Conservation (phyloP, 2,329 filamentous ascomycete species). For the Pestalotiopsis sp. region DNA sequence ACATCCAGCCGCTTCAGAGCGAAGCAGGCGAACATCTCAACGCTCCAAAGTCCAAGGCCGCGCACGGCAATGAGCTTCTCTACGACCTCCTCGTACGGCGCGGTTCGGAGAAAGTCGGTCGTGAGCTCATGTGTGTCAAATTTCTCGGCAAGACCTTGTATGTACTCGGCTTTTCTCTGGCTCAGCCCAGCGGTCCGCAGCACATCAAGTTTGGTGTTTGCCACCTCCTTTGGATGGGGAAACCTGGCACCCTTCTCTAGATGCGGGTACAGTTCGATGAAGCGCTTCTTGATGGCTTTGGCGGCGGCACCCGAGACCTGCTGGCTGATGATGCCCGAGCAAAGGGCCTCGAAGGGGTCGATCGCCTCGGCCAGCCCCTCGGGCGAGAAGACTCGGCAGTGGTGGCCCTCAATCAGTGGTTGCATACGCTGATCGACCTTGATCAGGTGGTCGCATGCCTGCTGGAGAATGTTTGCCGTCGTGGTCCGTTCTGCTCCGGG, state of each 20-base stretch:
- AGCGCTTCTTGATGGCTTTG: constrained; percentile 84
- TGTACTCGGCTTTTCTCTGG: constrained; percentile 94
- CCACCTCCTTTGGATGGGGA: constrained; percentile 76
- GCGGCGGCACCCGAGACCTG: constrained; percentile 95
- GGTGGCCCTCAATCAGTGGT: constrained; percentile 71
- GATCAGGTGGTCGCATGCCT: constrained; percentile 76
- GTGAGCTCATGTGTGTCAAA: constrained; percentile 77
- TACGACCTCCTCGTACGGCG: constrained; percentile 84
- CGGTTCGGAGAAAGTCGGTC: constrained; percentile 74
- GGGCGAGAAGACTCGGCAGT: constrained; percentile 78
- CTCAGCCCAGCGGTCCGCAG: constrained; percentile 87
- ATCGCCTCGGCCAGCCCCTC: constrained; percentile 82
- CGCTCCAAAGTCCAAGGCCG: constrained; percentile 86
- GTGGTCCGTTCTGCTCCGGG: constrained; percentile 49
- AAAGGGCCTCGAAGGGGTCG: constrained; percentile 84
- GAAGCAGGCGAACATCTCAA: constrained; percentile 98
- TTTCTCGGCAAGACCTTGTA: constrained; percentile 81
- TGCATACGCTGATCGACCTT: constrained; percentile 72
- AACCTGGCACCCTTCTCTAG: constrained; percentile 48
- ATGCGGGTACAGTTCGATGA: constrained; percentile 69
- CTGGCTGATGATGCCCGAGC: constrained; percentile 90
- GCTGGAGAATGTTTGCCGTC: constrained; percentile 72
- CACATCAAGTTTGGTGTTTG: constrained; percentile 60
- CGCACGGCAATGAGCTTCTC: constrained; percentile 82
- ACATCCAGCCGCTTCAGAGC: constrained; percentile 93